A percentile compares a stretch with the other conserved stretches of the same genome.
Evolutionary conservation across 2,329 filamentous ascomycete genomes (phyloP).

Genomic region (Xylaria multiplex): DNA sequence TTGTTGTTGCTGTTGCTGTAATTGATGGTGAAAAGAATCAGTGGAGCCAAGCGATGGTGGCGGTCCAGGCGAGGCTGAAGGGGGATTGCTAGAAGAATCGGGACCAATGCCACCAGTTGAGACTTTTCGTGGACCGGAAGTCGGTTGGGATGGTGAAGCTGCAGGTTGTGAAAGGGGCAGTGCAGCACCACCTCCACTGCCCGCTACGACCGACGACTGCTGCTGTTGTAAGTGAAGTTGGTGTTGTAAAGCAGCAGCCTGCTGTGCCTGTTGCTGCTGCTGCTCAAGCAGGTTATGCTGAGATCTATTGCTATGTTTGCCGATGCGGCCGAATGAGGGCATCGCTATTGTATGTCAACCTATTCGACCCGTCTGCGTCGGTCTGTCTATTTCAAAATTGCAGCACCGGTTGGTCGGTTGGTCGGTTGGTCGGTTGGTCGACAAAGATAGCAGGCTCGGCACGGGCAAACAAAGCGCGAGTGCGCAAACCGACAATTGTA

Average conservation of each 20-base stretch:
- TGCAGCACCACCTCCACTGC: conserved; percentile 44
- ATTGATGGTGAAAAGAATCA: conserved; percentile 57
- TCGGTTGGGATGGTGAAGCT: conserved; percentile 38
- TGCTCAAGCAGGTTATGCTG: conserved; percentile 64
- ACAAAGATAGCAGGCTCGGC: conserved; percentile 26
- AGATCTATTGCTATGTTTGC: conserved; percentile 58
- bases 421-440: no score
- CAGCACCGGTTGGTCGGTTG: conserved; percentile 23
- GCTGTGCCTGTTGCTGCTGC: conserved; percentile 52
- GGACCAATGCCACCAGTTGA: conserved; percentile 42
- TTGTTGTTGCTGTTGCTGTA: conserved; percentile 41
- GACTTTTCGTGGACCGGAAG: conserved; percentile 41
- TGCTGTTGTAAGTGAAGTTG: conserved; percentile 41
- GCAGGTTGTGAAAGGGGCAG: conserved; percentile 45
- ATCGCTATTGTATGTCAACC: conserved; percentile 51
- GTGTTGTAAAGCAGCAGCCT: conserved; percentile 48
- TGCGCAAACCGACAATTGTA: conserved; percentile 29
- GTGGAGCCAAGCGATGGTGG: conserved; percentile 56
- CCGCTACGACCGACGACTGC: conserved; percentile 40
- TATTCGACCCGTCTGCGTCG: conserved; percentile 23
- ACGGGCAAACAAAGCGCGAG: conserved; percentile 34
- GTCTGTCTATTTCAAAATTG: conserved; percentile 27
- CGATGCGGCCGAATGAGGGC: conserved; percentile 64
- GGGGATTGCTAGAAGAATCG: conserved; percentile 48
- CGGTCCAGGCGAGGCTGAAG: conserved; percentile 58